These are phyloP conservation scores for Peronospora farinosa DNA, from an alignment of 352 stramenopile species.

Conservation along the genomic window DNA sequence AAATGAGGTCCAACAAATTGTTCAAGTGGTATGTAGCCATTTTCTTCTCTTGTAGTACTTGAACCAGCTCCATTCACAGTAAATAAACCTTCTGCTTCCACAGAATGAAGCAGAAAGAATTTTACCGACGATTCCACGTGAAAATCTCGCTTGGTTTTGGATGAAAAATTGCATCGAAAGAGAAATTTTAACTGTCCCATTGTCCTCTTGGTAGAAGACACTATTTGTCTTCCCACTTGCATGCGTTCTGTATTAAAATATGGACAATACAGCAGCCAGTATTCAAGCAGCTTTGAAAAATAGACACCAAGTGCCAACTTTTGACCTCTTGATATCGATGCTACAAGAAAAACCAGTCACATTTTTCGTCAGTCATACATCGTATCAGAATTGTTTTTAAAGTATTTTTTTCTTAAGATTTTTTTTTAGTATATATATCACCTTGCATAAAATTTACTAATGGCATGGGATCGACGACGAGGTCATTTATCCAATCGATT, in stretches of 20 bases:
- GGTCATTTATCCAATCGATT: conserved; percentile 39
- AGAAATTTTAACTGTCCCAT: conserved; percentile 75
- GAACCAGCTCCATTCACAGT: no score
- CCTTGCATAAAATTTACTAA: conserved; percentile 51
- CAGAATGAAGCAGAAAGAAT: conserved; percentile 62
- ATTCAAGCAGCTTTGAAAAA: conserved; percentile 66
- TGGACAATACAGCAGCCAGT: conserved; percentile 34
- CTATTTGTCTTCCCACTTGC: conserved; percentile 51
- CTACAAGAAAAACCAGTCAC: no score
- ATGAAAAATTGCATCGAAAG: conserved; percentile 38
- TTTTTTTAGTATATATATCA: conserved; percentile 11
- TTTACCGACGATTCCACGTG: conserved; percentile 80
- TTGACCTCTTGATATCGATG: conserved; percentile 28
- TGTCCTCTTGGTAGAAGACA: conserved; percentile 53
- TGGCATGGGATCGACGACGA: conserved; percentile 37
- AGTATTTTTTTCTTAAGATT: no score
- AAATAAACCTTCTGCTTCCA: conserved; percentile 2
- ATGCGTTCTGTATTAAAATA: conserved; percentile 38
- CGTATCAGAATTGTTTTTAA: no score
- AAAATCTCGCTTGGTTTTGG: conserved; percentile 27
- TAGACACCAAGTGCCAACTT: conserved; percentile 59
- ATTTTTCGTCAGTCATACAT: no score
- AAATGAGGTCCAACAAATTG: conserved; percentile 69
- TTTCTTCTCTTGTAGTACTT: conserved; percentile 1
- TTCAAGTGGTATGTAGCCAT: conserved; percentile 33